Percentiles rank a stretch among this genome's conserved stretches.
Evolutionary conservation across 73 alveolate genomes (phyloP).

Genomic region (Strombidium stylifer): DNA sequence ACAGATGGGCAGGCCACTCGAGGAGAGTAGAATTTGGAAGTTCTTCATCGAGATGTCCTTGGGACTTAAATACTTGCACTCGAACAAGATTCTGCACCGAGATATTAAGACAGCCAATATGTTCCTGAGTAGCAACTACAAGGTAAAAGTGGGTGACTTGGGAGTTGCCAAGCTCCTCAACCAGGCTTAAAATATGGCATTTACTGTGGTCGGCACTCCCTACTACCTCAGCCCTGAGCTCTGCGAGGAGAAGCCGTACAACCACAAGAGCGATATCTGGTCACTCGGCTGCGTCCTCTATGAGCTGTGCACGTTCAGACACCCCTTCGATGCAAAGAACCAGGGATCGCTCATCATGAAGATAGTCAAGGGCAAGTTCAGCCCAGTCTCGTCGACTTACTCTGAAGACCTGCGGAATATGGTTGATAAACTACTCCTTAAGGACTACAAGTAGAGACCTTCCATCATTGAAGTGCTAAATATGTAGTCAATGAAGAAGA

Average conservation of each 20-base stretch:
- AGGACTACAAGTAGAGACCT: constrained; percentile 87
- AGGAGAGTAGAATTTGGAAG: constrained; percentile 88
- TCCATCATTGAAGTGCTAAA: constrained; percentile 68
- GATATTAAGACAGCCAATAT: constrained; percentile 71
- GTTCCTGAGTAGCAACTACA: constrained; percentile 52
- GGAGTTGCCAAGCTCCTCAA: constrained; percentile 74
- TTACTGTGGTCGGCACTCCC: constrained; percentile 86
- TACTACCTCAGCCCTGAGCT: constrained; percentile 81
- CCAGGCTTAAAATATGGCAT: constrained; percentile 61
- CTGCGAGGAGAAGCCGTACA: constrained; percentile 84
- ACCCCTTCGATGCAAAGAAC: constrained; percentile 96
- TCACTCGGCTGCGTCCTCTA: constrained; percentile 98
- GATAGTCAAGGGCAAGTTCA: constrained; percentile 94
- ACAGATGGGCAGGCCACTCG: constrained; percentile 66
- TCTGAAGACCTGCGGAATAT: constrained; percentile 76
- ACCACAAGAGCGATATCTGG: constrained; percentile 86
- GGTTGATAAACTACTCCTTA: constrained; percentile 80
- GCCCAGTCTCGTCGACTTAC: constrained; percentile 84
- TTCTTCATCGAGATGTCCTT: constrained; percentile 80
- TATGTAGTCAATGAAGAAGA: constrained; percentile 34
- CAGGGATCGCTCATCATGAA: constrained; percentile 95
- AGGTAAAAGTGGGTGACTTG: constrained; percentile 66
- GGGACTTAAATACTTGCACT: constrained; percentile 81
- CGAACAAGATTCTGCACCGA: constrained; percentile 69
- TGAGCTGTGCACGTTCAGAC: constrained; percentile 98